Percentiles rank a stretch among this genome's conserved stretches.
Conservation (phyloP, 495 filamentous ascomycete genomes). For the Podospora bellae-mahoneyi region DNA sequence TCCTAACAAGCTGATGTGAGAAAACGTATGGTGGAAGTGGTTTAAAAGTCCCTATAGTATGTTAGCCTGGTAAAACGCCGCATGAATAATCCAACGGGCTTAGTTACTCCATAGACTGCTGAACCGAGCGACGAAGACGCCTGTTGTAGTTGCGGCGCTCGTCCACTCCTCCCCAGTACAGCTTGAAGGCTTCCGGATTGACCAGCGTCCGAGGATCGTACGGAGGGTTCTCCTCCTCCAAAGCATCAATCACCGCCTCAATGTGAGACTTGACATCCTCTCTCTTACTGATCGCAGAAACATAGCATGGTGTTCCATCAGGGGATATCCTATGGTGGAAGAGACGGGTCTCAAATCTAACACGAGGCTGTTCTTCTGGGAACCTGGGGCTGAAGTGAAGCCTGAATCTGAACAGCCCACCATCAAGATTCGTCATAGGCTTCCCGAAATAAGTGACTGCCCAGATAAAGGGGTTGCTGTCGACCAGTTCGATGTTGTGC, state of each 20-base stretch:
- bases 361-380: conserved; percentile 85
- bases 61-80: background rate
- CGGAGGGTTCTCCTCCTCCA: conserved; percentile 82
- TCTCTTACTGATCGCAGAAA: conserved; percentile 53
- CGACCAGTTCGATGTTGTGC: conserved; percentile 68
- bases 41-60: background rate
- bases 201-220: conserved; percentile 91
- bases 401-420: conserved; percentile 80
- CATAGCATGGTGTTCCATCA: conserved; percentile 80
- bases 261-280: conserved; percentile 85
- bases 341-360: conserved; percentile 72
- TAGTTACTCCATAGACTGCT: conserved; percentile 52
- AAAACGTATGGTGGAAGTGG: background rate
- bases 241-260: conserved; percentile 73
- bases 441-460: conserved; percentile 77
- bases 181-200: conserved; percentile 76
- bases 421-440: conserved; percentile 90
- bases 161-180: conserved; percentile 81
- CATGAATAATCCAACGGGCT: background rate
- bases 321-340: conserved; percentile 86
- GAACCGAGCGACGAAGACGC: conserved; percentile 63
- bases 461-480: conserved; percentile 69
- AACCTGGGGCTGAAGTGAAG: conserved; percentile 83
- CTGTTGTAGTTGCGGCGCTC: conserved; percentile 81
- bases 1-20: background rate